Evolutionary conservation across 176 grass and related monocot species (phyloP).

Genomic region (Oryza nivara): DNA sequence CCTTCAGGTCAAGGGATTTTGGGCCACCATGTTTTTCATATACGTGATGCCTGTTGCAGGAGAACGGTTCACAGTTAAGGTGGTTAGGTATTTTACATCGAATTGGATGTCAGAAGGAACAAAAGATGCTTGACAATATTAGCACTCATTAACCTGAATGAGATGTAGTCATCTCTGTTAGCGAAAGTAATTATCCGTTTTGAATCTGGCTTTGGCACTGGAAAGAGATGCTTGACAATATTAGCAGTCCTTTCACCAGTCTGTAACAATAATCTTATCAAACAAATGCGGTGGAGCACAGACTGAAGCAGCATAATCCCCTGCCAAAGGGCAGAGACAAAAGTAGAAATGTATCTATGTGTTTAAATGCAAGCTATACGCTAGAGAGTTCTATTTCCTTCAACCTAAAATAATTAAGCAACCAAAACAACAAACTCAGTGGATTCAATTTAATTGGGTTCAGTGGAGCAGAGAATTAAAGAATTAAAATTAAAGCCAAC

Average conservation of each 20-base stretch:
- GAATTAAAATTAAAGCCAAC: not conserved
- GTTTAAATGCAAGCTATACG: not conserved
- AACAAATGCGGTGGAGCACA: not conserved
- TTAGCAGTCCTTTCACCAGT: slow-evolving; percentile 79
- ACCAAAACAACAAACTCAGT: not conserved
- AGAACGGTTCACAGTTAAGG: not conserved
- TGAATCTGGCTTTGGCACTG: slow-evolving; percentile 75
- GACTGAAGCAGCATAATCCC: not conserved
- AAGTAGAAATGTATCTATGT: not conserved
- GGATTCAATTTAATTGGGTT: not conserved
- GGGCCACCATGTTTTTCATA: slow-evolving; percentile 75
- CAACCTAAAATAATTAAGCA: not conserved
- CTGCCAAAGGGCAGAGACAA: not conserved
- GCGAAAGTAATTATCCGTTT: slow-evolving; percentile 86
- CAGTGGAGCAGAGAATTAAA: not conserved
- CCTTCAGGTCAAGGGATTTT: slow-evolving; percentile 77
- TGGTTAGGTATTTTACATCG: not conserved
- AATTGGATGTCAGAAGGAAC: not conserved
- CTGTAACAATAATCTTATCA: slow-evolving; percentile 50
- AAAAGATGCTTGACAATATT: too few relatives aligned
- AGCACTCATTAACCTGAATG: slow-evolving; percentile 43
- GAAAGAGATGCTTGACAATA: slow-evolving; percentile 95
- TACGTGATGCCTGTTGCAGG: slow-evolving; percentile 71
- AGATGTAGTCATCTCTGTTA: slow-evolving; percentile 79
- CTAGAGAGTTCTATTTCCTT: not conserved